phyloP scores from a whole-genome alignment of 2,329 filamentous ascomycete genomes.

The Sporothrix humicola region DNA sequence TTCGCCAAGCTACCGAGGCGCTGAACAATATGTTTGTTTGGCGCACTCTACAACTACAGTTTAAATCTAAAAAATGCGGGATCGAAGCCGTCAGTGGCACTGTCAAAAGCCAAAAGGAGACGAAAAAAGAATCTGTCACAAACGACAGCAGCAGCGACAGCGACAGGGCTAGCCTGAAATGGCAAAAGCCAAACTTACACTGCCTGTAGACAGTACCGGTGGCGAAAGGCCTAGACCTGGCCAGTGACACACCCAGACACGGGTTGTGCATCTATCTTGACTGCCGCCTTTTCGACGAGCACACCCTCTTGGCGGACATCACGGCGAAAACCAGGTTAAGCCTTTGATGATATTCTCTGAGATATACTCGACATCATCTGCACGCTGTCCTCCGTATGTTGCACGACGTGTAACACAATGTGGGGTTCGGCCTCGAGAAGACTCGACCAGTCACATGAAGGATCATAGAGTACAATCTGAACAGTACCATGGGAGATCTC shows the following conservation, averaged over 20 bases:
- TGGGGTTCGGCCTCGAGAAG: not conserved
- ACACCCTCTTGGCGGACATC: not conserved
- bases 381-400: not conserved
- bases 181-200: slow-evolving; percentile 22
- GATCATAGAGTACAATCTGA: too few species aligned
- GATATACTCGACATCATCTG: not conserved
- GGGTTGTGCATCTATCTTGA: not conserved
- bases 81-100: not conserved
- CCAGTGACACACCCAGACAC: not conserved
- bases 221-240: slow-evolving; percentile 1
- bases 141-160: not conserved
- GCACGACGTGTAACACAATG: not conserved
- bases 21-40: slow-evolving; percentile 17
- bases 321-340: not conserved
- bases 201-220: not conserved
- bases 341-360: not conserved
- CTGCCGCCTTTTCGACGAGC: not conserved
- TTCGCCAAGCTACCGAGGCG: slow-evolving; percentile 10
- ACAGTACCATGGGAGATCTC: not conserved
- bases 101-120: not conserved
- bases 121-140: not conserved
- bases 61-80: not conserved
- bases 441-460: not conserved
- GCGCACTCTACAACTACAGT: not conserved
- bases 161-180: slow-evolving; percentile 10